These are phyloP conservation scores for Lepiota venenata DNA, from an alignment of 768 basidiomycete genomes.

Conservation along the genomic window DNA sequence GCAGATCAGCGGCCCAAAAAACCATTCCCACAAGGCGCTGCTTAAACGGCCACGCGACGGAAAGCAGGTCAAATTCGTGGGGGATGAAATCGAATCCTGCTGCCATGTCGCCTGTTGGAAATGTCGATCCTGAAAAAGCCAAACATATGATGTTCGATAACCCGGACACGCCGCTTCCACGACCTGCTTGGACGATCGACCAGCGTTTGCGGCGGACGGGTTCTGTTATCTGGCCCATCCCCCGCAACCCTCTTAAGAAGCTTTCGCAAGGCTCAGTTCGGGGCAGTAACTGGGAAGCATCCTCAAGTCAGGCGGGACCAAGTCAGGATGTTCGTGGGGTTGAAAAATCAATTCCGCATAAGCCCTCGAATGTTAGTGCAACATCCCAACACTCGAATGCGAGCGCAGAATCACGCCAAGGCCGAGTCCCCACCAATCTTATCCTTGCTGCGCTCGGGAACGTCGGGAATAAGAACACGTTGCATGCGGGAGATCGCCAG, in stretches of 20 bases:
- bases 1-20: conserved; percentile 20
- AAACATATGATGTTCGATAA: conserved; percentile 12
- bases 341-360: conserved; percentile 18
- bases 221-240: conserved; percentile 7
- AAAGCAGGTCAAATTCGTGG: conserved; percentile 40
- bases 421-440: conserved; percentile 26
- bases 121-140: conserved; percentile 3
- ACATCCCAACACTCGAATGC: conserved; percentile 21
- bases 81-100: conserved; percentile 10
- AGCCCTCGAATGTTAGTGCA: conserved; percentile 25
- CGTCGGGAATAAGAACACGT: conserved; percentile 14
- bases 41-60: conserved; percentile 20
- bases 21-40: conserved; percentile 25
- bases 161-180: conserved; percentile 2
- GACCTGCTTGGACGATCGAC: conserved; percentile 2
- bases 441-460: conserved; percentile 34
- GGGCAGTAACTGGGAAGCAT: neutral
- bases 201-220: conserved; percentile 4
- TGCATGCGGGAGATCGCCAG: conserved; percentile 15
- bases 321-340: neutral
- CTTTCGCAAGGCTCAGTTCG: conserved; percentile 5
- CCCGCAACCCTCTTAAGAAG: conserved; percentile 7
- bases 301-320: neutral
- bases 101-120: neutral
- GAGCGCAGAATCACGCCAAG: conserved; percentile 27